Conservation (phyloP, 2,329 filamentous ascomycete genomes). For the Calycina herbarum region DNA sequence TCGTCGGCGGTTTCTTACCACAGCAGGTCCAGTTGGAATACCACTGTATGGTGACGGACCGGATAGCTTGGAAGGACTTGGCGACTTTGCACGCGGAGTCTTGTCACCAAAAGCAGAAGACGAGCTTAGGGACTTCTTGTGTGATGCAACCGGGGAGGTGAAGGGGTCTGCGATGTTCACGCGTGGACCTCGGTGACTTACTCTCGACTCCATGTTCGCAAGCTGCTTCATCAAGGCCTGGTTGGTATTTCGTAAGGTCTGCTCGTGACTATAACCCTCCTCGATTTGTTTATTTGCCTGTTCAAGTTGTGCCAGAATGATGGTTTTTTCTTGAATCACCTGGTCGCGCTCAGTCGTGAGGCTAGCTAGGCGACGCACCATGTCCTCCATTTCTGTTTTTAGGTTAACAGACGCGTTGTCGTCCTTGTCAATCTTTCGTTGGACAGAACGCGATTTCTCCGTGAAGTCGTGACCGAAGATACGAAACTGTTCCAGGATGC, state of each 20-base stretch:
- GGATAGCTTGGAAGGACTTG: not conserved
- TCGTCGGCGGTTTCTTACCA: slow-evolving; percentile 23
- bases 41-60: slow-evolving; percentile 3
- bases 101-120: not conserved
- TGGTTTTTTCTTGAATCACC: too few species aligned
- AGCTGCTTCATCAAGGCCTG: slow-evolving; percentile 21
- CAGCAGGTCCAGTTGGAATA: not conserved
- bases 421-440: too few species aligned
- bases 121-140: not conserved
- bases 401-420: too few species aligned
- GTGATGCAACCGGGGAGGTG: slow-evolving; percentile 20
- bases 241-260: not conserved
- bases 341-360: too few species aligned
- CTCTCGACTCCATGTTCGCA: slow-evolving; percentile 20
- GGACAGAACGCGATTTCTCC: too few species aligned
- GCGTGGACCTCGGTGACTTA: slow-evolving; percentile 17
- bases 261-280: too few species aligned
- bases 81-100: not conserved
- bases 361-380: too few species aligned
- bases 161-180: slow-evolving; percentile 25
- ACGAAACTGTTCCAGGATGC: too few species aligned
- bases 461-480: too few species aligned
- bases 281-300: too few species aligned
- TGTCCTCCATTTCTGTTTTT: too few species aligned
- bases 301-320: too few species aligned